Evolutionary conservation across 306 rosid species (phyloP).

Genomic region (Argentina anserina): DNA sequence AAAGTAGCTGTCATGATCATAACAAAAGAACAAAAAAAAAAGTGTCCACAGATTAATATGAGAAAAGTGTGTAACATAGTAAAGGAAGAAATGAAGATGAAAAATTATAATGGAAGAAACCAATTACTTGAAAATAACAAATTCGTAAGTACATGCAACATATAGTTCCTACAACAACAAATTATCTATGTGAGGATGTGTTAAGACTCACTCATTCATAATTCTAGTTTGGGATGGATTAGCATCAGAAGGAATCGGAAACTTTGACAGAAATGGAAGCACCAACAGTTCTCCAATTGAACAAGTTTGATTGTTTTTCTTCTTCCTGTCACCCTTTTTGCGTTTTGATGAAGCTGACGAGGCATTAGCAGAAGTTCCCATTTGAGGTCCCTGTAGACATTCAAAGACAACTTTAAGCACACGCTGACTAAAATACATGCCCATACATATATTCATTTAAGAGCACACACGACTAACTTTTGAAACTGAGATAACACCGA

Average conservation of each 20-base stretch:
- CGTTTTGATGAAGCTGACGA: slow-evolving; percentile 62
- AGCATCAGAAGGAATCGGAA: slow-evolving; percentile 68
- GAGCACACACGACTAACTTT: slow-evolving; percentile 46
- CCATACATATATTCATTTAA: slow-evolving; percentile 12
- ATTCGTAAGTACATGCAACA: slow-evolving; percentile 8
- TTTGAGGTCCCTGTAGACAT: slow-evolving; percentile 66
- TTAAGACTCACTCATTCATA: slow-evolving; percentile 58
- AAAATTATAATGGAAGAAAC: neutral
- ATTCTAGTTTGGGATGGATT: slow-evolving; percentile 44
- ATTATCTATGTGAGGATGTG: neutral
- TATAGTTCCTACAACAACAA: neutral
- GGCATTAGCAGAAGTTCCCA: slow-evolving; percentile 34
- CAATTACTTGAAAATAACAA: neutral
- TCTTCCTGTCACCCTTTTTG: slow-evolving; percentile 73
- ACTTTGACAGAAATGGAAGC: slow-evolving; percentile 84
- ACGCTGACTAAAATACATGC: slow-evolving; percentile 15
- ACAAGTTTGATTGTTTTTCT: slow-evolving; percentile 40
- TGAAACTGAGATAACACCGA: slow-evolving; percentile 79
- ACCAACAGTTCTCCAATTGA: slow-evolving; percentile 83
- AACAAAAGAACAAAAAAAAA: slow-evolving; percentile 13
- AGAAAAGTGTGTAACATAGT: neutral
- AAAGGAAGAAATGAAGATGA: neutral
- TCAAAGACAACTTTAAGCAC: slow-evolving; percentile 24
- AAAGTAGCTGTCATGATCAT: slow-evolving; percentile 59
- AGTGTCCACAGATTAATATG: neutral